Base-by-base conservation (phyloP, 495 filamentous ascomycete genomes). In the Daldinia grandis region DNA sequence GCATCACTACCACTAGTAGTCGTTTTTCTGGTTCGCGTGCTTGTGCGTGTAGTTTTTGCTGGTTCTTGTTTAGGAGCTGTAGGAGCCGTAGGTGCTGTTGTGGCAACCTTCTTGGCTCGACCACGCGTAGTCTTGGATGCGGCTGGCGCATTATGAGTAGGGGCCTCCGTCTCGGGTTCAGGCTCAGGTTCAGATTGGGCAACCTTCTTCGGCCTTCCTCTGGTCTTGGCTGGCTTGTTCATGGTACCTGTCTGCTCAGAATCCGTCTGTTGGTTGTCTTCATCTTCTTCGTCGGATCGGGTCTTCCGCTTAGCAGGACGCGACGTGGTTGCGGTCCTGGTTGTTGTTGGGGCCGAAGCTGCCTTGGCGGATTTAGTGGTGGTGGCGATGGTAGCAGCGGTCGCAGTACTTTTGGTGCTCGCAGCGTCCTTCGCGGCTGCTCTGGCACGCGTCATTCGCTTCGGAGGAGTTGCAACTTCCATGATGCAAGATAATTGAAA, bases 371-470 rank as follows among this genome's bases (percentile, higher is more conserved):
- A 66, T 35, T 66, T 77, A 55, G 76, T 76, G 28, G 79, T 61
- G 68, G 78, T 81, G 10, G 78, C 49, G 51, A 82, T 76, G 66
- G 79, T 82, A 44, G 82, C 69, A 2, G 78, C 71, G 42, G 81
- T 76, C 57, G 78, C 68, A 69, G 47, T 61, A 15, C 76, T 79
- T 58, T 72, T 75, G 55, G 75, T 78, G 42, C n/a, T 59, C 25
- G 72, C 71, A 68, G 77, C 79, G 38, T 68, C 70, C 68, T 82
- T 84, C 51, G 82, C 83, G 57, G 87, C 85, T 57, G 84, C 85
- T 66, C 87, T 80, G 50, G 87, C 85, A 65, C 88, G 83, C 58
- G 87, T 89, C 63, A 87, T 82, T 58, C 88, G 85, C 73, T 88
- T 87, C 30, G 86, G 87, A 19, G 75, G 75, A 62, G 60, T 64